phyloP scores from a whole-genome alignment of 352 stramenopile species.

The Phytopythium sindhum region DNA sequence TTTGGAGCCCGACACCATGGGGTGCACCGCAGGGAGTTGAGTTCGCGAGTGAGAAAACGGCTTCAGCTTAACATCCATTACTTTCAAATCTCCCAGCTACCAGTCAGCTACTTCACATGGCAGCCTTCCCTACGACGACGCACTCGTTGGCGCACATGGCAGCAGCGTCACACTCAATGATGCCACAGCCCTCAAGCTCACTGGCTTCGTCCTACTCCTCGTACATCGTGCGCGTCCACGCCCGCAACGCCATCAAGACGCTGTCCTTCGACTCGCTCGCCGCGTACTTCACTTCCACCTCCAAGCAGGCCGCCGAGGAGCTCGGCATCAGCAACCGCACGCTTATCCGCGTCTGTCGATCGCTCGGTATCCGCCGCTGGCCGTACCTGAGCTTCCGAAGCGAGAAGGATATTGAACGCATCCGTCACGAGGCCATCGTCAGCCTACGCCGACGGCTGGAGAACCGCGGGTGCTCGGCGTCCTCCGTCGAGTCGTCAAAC shows the following conservation, averaged over 20 bases:
- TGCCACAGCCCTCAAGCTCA: background rate
- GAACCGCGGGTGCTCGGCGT: slow-evolving; percentile 13
- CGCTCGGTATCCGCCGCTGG: slow-evolving; percentile 46
- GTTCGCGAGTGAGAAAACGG: background rate
- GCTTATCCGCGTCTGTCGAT: slow-evolving; percentile 49
- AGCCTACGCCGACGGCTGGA: slow-evolving; percentile 44
- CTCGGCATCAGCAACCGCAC: slow-evolving; percentile 49
- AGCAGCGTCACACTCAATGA: background rate
- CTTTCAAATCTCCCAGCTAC: slow-evolving; percentile 5
- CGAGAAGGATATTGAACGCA: slow-evolving; percentile 50
- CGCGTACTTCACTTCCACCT: slow-evolving; percentile 40
- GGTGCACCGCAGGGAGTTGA: background rate
- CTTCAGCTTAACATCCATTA: background rate
- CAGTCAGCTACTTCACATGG: slow-evolving; percentile 1
- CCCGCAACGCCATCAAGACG: slow-evolving; percentile 38
- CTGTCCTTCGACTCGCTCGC: slow-evolving; percentile 45
- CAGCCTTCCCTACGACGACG: background rate
- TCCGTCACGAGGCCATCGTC: slow-evolving; percentile 47
- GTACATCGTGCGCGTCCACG: slow-evolving; percentile 32
- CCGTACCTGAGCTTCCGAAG: slow-evolving; percentile 51
- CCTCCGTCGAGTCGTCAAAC: slow-evolving; percentile 23
- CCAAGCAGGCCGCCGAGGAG: slow-evolving; percentile 50
- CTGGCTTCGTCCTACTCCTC: slow-evolving; percentile 21
- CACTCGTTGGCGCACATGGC: background rate
- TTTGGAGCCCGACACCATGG: background rate